These are phyloP conservation scores for Brettanomyces nanus DNA, from an alignment of 805 yeast genomes.

Conservation along the genomic window DNA sequence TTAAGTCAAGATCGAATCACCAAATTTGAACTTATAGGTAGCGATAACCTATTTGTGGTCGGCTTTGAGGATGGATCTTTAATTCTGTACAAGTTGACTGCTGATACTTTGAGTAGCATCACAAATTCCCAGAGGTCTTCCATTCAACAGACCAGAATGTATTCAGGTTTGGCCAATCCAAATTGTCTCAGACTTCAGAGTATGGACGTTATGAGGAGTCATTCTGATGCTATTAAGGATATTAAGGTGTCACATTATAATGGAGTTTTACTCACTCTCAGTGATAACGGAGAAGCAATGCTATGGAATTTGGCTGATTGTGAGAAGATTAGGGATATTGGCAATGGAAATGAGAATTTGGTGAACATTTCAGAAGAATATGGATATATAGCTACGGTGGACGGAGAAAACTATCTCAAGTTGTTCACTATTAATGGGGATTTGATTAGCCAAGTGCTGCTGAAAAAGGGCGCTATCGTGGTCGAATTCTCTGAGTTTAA, in stretches of 20 bases:
- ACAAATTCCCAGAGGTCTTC: constrained; percentile 27
- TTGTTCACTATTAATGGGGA: constrained; percentile 51
- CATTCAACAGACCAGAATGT: constrained; percentile 2
- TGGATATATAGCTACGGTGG: constrained; percentile 42
- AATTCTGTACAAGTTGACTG: constrained; percentile 27
- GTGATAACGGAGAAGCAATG: constrained; percentile 43
- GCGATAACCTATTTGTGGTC: constrained; percentile 34
- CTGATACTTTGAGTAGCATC: constrained; percentile 27
- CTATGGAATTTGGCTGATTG: constrained; percentile 59
- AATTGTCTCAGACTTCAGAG: constrained; percentile 6
- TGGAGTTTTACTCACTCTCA: constrained; percentile 48
- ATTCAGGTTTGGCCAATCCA: neutral
- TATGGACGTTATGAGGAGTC: constrained; percentile 44
- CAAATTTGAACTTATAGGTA: constrained; percentile 29
- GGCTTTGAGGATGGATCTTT: constrained; percentile 55
- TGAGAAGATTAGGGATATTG: constrained; percentile 36
- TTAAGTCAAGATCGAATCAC: constrained; percentile 34
- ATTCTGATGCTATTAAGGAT: constrained; percentile 35
- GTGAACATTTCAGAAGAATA: constrained; percentile 44
- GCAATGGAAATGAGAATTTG: constrained; percentile 14
- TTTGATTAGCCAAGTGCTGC: constrained; percentile 20
- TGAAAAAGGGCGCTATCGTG: constrained; percentile 11
- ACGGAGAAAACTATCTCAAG: constrained; percentile 16
- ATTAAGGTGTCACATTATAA: constrained; percentile 43
- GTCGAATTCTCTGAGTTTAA: constrained; percentile 16